These are phyloP conservation scores for Clitocybe nebularis DNA, from an alignment of 1,284 basidiomycete species.

Conservation along the genomic window DNA sequence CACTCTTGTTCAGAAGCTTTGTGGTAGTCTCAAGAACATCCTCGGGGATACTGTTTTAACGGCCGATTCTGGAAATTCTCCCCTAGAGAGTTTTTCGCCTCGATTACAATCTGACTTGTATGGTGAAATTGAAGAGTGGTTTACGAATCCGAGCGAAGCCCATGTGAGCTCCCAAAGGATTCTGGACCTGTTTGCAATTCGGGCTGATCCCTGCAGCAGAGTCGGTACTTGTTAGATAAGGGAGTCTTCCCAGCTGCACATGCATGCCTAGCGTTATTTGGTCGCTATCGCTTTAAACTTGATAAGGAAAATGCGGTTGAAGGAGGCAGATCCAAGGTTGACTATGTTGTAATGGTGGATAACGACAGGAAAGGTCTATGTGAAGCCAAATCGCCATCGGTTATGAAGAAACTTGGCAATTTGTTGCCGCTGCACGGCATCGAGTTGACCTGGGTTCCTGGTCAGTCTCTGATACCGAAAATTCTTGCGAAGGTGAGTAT, in stretches of 20 bases:
- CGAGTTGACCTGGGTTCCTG: conserved; percentile 1
- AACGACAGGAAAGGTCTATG: conserved; percentile 1
- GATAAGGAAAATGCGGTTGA: not conserved
- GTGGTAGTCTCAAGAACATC: conserved; percentile 9
- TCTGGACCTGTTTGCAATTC: too few species aligned
- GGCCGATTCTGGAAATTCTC: not conserved
- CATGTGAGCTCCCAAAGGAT: too few species aligned
- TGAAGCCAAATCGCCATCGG: too few species aligned
- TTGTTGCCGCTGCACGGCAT: too few species aligned
- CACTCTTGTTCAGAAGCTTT: conserved; percentile 12
- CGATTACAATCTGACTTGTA: not conserved
- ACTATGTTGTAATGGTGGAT: not conserved
- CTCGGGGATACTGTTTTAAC: conserved; percentile 5
- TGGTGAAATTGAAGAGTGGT: too few species aligned
- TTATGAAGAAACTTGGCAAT: too few species aligned
- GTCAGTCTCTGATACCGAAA: not conserved
- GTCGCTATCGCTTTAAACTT: not conserved
- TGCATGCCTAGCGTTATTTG: not conserved
- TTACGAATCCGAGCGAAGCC: too few species aligned
- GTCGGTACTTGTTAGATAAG: not conserved
- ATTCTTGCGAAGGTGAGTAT: conserved; percentile 1
- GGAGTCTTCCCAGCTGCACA: not conserved
- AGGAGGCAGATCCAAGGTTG: not conserved
- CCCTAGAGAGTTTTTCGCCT: conserved; percentile 2
- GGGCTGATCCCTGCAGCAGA: not conserved